Conservation (phyloP, 306 rosid genomes). For the Cucumis hystrix region DNA sequence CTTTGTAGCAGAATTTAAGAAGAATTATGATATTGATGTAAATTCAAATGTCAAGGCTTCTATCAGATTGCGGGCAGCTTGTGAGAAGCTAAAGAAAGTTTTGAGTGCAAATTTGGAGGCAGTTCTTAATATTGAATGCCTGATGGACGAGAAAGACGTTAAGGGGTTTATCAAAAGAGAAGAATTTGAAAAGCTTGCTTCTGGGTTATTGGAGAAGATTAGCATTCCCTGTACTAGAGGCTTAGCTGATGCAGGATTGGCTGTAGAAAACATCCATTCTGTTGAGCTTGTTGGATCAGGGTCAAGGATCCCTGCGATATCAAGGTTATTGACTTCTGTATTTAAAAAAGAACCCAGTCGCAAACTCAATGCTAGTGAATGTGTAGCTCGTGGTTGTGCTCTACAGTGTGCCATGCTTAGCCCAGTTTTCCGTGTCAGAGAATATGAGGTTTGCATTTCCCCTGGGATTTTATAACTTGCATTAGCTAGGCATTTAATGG, state of each 20-base stretch:
- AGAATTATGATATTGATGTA: slow-evolving; percentile 53
- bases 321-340: slow-evolving; percentile 41
- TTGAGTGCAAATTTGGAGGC: slow-evolving; percentile 94
- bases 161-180: slow-evolving; percentile 83
- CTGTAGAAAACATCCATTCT: slow-evolving; percentile 46
- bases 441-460: slow-evolving; percentile 67
- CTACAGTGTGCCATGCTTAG: slow-evolving; percentile 98
- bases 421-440: slow-evolving; percentile 72
- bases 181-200: slow-evolving; percentile 74
- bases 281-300: slow-evolving; percentile 97
- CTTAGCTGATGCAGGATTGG: slow-evolving; percentile 51
- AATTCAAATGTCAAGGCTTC: slow-evolving; percentile 60
- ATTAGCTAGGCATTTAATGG: not conserved
- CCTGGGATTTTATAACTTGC: slow-evolving; percentile 8
- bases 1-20: slow-evolving; percentile 52
- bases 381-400: slow-evolving; percentile 99
- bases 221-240: slow-evolving; percentile 57
- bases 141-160: slow-evolving; percentile 98
- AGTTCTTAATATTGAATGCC: slow-evolving; percentile 84
- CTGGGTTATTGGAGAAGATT: slow-evolving; percentile 55
- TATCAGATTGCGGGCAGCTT: slow-evolving; percentile 63
- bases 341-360: slow-evolving; percentile 78
- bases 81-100: slow-evolving; percentile 93
- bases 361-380: slow-evolving; percentile 86
- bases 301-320: slow-evolving; percentile 79